A percentile compares a stretch with the other conserved stretches of the same genome.
These are phyloP conservation scores for Allium fistulosum DNA, from an alignment of 106 monocot genomes.

Conservation along the genomic window DNA sequence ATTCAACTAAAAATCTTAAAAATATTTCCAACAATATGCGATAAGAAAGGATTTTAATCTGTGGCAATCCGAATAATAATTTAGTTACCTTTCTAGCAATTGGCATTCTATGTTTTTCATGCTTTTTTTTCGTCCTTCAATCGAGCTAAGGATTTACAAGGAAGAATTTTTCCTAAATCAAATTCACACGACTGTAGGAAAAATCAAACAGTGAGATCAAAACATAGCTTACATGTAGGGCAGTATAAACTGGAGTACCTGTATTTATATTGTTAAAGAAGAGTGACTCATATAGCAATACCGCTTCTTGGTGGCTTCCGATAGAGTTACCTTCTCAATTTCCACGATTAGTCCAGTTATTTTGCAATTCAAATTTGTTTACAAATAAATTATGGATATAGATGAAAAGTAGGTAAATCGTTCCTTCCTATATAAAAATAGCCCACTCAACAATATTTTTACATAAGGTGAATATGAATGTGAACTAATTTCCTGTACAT, in stretches of 20 bases:
- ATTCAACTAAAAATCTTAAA: too few species aligned
- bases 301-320: constrained; percentile 77
- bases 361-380: constrained; percentile 24
- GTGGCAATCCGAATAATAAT: neutral
- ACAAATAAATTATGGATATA: too few species aligned
- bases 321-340: constrained; percentile 81
- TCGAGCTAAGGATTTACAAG: constrained; percentile 59
- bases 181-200: constrained; percentile 85
- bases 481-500: too few species aligned
- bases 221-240: too few species aligned
- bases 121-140: constrained; percentile 88
- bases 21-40: too few species aligned
- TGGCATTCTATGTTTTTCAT: constrained; percentile 61
- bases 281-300: constrained; percentile 88
- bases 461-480: too few species aligned
- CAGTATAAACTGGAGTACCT: constrained; percentile 25
- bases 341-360: constrained; percentile 78
- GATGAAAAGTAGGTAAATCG: too few species aligned
- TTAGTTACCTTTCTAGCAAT: constrained; percentile 61
- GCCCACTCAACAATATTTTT: too few species aligned
- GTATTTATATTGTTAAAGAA: constrained; percentile 84
- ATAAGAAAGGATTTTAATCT: too few species aligned
- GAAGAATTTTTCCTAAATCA: constrained; percentile 49
- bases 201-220: neutral
- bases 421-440: too few species aligned